phyloP scores from a whole-genome alignment of 306 rosid genomes.

The Lathyrus tuberosus region DNA sequence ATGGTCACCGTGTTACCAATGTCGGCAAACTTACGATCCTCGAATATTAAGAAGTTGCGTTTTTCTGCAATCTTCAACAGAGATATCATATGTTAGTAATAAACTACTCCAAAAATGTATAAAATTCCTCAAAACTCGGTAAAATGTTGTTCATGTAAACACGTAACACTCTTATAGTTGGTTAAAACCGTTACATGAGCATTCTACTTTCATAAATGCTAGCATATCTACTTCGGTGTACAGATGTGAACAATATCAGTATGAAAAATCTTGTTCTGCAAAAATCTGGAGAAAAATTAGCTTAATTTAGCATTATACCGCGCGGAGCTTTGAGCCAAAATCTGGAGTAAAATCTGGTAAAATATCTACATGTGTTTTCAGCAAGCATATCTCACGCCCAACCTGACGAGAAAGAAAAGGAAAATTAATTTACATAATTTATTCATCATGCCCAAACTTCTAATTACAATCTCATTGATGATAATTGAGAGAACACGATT shows the following conservation, averaged over 20 bases:
- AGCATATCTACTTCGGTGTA: constrained; percentile 1
- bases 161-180: constrained; percentile 4
- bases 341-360: constrained; percentile 85
- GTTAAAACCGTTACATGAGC: background rate
- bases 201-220: constrained; percentile 14
- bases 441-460: constrained; percentile 6
- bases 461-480: constrained; percentile 12
- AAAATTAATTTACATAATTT: constrained; percentile 2
- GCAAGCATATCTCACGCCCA: constrained; percentile 88
- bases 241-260: background rate
- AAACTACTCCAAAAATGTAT: constrained; percentile 20
- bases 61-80: constrained; percentile 76
- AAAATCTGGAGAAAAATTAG: background rate
- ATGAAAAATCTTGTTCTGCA: constrained; percentile 12
- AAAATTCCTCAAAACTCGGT: constrained; percentile 6
- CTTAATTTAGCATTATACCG: constrained; percentile 49
- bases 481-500: constrained; percentile 13
- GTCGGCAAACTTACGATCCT: constrained; percentile 93
- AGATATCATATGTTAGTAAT: constrained; percentile 32
- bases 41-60: constrained; percentile 85
- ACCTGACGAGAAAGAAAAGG: constrained; percentile 52
- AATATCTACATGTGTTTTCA: constrained; percentile 94
- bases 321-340: constrained; percentile 78
- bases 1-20: constrained; percentile 87
- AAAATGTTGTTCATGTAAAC: background rate